phyloP scores from a whole-genome alignment of 2,329 filamentous ascomycete genomes.

The Ophiocordyceps unilateralis region DNA sequence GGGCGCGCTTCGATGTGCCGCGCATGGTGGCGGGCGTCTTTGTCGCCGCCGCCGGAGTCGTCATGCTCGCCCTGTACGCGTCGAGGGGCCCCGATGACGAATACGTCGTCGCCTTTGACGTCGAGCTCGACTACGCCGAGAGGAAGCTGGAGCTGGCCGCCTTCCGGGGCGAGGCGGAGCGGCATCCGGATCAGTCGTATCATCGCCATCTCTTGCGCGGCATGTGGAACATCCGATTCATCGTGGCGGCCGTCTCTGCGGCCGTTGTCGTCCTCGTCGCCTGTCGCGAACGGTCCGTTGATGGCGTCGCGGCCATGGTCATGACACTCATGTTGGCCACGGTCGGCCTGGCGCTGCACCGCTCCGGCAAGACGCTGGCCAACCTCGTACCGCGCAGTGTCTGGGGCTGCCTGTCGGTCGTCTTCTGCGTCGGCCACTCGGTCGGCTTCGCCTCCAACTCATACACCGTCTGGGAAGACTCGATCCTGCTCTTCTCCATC shows the following conservation, averaged over 20 bases:
- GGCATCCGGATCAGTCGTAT: slow-evolving; percentile 19
- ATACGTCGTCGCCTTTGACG: slow-evolving; percentile 33
- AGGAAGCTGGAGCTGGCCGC: slow-evolving; percentile 33
- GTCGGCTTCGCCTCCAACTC: slow-evolving; percentile 93
- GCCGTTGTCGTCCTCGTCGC: slow-evolving; percentile 12
- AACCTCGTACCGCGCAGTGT: slow-evolving; percentile 52
- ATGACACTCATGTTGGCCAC: slow-evolving; percentile 21
- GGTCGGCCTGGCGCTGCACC: slow-evolving; percentile 23
- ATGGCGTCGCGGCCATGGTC: slow-evolving; percentile 22
- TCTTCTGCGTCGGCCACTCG: slow-evolving; percentile 78
- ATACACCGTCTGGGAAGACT: slow-evolving; percentile 97
- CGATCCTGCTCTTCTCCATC: slow-evolving; percentile 82
- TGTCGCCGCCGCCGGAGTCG: slow-evolving; percentile 50
- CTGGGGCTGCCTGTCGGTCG: slow-evolving; percentile 75
- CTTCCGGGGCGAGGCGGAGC: slow-evolving; percentile 19
- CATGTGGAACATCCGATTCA: slow-evolving; percentile 16
- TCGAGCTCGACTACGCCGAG: slow-evolving; percentile 42
- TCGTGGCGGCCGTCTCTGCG: slow-evolving; percentile 10
- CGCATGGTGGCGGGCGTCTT: slow-evolving; percentile 70
- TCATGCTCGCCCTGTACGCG: slow-evolving; percentile 58
- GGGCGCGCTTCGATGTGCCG: slow-evolving; percentile 79
- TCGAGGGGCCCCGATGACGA: slow-evolving; percentile 38
- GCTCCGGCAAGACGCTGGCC: slow-evolving; percentile 23
- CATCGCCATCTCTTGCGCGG: slow-evolving; percentile 18
- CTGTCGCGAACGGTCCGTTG: slow-evolving; percentile 15